Evolutionary conservation across 257 asterid genomes (phyloP), one percentile per base, ranked within the genome.

Genomic region (Solanum tarapatanum): DNA sequence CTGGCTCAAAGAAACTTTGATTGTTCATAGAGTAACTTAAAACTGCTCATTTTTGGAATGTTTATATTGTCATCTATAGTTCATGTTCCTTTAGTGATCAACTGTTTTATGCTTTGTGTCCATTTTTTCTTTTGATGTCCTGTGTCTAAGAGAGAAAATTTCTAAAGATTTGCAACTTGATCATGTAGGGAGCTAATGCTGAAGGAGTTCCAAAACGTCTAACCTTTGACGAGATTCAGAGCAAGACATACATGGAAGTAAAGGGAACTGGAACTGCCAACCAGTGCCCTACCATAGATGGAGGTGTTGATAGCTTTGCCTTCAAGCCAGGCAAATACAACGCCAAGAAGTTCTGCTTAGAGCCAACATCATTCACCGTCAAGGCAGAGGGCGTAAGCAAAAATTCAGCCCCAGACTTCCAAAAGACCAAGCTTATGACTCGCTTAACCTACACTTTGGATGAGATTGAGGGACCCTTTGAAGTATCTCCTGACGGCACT

Each of bases 301-400:
- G 99, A 13, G 99, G 98, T 23, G 90, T 89, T 2, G 98, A 91
- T n/a, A 84, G 86, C 33, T 97, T 97, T 82, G 89, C 96, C 45
- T 94, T 96, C 95, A 93, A 93, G 89, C 11, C 99, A 1, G 99
- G 99, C 58, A 97, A 94, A 73, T 97, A 97, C 94, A 87, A 88
- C 1, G 96, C 98, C 89, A 96, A 96, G 94, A 97, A 97, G 48
- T 76, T 97, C 84, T 97, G 99, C 93, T 91, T 97, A 23, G 99
- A 97, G 93, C 99, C 99, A 12, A 96, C 99, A 7, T 96, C 99
- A 39, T 96, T 97, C 98, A 97, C 99, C 0, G 99, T 97, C 35
- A 97, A 97, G 74, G 98, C 99, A 1, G 99, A 96, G 83, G 93
- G 99, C 2, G 93, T 93, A 11, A 91, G 45, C 97, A 97, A 95